phyloP scores from a whole-genome alignment of 306 rosid genomes.

The Potentilla sterilis region DNA sequence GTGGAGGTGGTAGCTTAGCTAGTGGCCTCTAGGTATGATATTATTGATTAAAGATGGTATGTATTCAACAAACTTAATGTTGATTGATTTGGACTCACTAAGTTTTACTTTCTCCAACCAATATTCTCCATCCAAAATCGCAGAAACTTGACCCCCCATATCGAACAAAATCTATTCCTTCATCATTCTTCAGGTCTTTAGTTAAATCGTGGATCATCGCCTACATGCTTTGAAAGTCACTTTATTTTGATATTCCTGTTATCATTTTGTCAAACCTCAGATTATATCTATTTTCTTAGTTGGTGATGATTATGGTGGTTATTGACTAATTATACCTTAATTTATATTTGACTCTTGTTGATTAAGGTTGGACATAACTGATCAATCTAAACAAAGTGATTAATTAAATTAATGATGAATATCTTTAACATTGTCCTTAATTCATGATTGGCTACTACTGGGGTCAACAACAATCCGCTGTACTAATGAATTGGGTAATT shows the following conservation, averaged over 20 bases:
- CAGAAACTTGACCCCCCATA: constrained; percentile 46
- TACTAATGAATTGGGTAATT: constrained; percentile 5
- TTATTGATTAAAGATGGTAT: constrained; percentile 6
- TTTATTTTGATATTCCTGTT: constrained; percentile 20
- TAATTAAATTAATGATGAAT: not conserved
- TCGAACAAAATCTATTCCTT: constrained; percentile 57
- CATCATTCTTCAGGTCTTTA: constrained; percentile 45
- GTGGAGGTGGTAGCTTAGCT: not conserved
- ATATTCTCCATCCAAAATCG: constrained; percentile 26
- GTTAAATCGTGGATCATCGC: constrained; percentile 25
- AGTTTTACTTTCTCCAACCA: constrained; percentile 19
- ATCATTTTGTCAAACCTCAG: constrained; percentile 44
- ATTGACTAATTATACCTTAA: constrained; percentile 19
- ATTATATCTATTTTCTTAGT: constrained; percentile 21
- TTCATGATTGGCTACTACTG: constrained; percentile 1
- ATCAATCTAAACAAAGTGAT: not conserved
- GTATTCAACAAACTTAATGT: not conserved
- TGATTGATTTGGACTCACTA: not conserved
- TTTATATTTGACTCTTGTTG: constrained; percentile 18
- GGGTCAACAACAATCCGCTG: constrained; percentile 18
- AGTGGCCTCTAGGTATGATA: constrained; percentile 6
- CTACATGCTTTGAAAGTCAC: constrained; percentile 15
- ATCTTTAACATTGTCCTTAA: constrained; percentile 5
- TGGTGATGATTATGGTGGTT: constrained; percentile 24
- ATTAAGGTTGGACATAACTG: not conserved